These are phyloP conservation scores for Psilocybe cubensis DNA, from an alignment of 768 basidiomycete species.

Conservation along the genomic window DNA sequence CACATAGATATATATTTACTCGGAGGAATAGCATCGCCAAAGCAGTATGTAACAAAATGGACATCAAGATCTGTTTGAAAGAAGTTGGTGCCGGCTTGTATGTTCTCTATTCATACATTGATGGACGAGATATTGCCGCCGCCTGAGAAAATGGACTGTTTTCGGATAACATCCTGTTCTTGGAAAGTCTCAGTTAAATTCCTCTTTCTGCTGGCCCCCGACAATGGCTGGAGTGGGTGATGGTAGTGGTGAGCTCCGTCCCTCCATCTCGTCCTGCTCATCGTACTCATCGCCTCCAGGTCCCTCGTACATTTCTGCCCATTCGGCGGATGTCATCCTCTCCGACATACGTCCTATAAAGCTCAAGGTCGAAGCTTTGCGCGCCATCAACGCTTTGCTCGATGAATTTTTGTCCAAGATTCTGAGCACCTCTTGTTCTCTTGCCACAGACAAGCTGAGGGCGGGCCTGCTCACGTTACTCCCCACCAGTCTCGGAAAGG, in stretches of 20 bases:
- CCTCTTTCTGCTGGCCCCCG: conserved; percentile 28
- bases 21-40: neutral
- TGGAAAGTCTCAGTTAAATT: conserved; percentile 22
- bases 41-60: too few species aligned
- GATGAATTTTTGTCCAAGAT: conserved; percentile 85
- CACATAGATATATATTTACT: neutral
- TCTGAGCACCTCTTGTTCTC: conserved; percentile 65
- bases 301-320: conserved; percentile 78
- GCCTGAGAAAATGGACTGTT: conserved; percentile 21
- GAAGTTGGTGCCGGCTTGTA: neutral
- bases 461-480: conserved; percentile 71
- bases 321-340: conserved; percentile 89
- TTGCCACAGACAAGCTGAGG: conserved; percentile 76
- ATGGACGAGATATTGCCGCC: neutral
- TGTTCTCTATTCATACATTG: neutral
- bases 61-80: neutral
- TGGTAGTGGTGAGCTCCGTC: conserved; percentile 40
- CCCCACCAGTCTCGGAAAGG: conserved; percentile 85
- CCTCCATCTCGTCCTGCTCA: conserved; percentile 6
- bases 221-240: conserved; percentile 50
- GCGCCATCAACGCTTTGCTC: conserved; percentile 76
- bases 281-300: conserved; percentile 34
- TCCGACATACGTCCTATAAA: conserved; percentile 93
- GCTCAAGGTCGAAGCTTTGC: conserved; percentile 78
- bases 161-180: conserved; percentile 16